Conservation (phyloP, 495 filamentous ascomycete species). For the Aspergillus heteromorphus region DNA sequence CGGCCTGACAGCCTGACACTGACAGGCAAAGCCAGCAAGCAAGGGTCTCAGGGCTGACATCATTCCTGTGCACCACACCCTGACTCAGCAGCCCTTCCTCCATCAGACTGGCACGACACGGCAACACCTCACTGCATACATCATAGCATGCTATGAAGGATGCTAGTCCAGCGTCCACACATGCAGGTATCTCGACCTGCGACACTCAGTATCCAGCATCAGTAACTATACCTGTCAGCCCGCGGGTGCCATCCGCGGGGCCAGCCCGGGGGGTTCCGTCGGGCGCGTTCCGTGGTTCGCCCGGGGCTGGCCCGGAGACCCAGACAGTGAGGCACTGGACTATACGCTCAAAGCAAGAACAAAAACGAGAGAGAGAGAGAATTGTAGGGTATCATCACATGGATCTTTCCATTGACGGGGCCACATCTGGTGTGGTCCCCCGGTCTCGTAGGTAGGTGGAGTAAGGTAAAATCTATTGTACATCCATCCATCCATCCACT, state of each 20-base stretch:
- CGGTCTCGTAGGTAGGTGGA: neutral
- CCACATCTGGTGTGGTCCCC: neutral
- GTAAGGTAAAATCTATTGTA: conserved; percentile 1
- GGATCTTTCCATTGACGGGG: neutral
- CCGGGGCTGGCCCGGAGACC: no score
- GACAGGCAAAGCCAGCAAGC: neutral
- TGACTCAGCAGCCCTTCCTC: no score
- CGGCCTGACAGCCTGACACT: no score
- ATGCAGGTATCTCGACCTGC: no score
- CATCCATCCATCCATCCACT: neutral
- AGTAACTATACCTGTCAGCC: no score
- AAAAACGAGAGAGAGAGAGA: no score
- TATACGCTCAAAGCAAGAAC: no score
- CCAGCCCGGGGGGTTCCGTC: neutral
- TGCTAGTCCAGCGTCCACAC: neutral
- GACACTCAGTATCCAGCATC: no score
- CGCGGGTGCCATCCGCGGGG: neutral
- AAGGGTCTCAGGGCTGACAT: neutral
- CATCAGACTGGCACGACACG: no score
- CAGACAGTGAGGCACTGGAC: no score
- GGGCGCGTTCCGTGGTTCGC: neutral
- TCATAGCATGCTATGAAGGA: no score
- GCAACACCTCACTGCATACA: no score
- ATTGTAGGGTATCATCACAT: neutral
- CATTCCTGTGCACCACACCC: neutral